phyloP scores from a whole-genome alignment of 306 rosid genomes.

The Vicia sativa region DNA sequence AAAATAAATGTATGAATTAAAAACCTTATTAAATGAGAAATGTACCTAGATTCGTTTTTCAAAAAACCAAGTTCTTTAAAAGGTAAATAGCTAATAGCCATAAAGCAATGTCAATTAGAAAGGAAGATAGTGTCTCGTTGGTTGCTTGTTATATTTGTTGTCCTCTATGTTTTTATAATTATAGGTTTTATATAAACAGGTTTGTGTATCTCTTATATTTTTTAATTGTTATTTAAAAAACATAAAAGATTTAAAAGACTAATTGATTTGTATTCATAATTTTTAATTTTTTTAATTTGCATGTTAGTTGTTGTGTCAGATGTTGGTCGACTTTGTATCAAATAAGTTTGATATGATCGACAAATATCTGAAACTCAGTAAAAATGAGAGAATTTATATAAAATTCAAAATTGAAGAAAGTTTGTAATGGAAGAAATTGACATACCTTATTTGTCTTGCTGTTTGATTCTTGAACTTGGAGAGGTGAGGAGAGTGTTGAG shows the following conservation, averaged over 20 bases:
- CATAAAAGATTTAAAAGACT: too few relatives aligned
- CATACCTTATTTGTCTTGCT: constrained; percentile 34
- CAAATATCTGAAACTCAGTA: background rate
- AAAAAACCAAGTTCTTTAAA: background rate
- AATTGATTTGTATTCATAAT: background rate
- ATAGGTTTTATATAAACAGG: background rate
- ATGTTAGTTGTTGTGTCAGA: background rate
- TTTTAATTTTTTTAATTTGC: background rate
- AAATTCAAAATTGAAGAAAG: background rate
- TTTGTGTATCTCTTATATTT: background rate
- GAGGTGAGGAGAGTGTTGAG: too few relatives aligned
- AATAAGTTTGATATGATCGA: too few relatives aligned
- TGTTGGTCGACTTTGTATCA: too few relatives aligned
- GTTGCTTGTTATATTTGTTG: background rate
- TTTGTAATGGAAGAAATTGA: constrained; percentile 5
- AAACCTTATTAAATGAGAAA: background rate
- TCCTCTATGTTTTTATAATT: background rate
- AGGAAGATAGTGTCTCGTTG: background rate
- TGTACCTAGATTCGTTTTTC: background rate
- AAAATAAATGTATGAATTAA: background rate
- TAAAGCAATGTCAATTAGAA: background rate
- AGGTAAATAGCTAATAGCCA: background rate
- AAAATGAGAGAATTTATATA: background rate
- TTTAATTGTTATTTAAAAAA: too few relatives aligned
- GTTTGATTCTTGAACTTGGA: constrained; percentile 5